Conservation (phyloP, 805 yeast genomes). For the Kodamaea jinghongensis region DNA sequence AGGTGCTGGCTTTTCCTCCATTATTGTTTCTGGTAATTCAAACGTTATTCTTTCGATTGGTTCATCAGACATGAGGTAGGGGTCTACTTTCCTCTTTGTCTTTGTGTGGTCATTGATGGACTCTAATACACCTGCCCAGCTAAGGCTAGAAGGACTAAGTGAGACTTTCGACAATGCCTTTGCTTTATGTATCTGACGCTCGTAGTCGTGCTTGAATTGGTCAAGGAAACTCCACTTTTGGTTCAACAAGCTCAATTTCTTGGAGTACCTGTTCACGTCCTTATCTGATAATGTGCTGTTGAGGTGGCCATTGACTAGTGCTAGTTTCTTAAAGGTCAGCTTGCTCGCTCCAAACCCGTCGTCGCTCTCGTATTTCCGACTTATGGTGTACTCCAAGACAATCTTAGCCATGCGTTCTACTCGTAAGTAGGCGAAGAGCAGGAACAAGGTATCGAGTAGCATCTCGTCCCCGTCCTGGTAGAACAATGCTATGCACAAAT, state of each 20-base stretch:
- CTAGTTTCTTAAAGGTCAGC: background rate
- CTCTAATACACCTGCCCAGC: conserved; percentile 30
- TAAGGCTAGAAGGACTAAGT: conserved; percentile 9
- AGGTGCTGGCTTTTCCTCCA: background rate
- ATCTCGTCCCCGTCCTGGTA: conserved; percentile 67
- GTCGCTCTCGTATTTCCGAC: conserved; percentile 41
- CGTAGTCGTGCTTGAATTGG: conserved; percentile 30
- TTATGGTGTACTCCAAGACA: conserved; percentile 57
- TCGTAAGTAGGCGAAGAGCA: conserved; percentile 50
- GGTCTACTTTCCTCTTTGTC: conserved; percentile 45
- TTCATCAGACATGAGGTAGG: conserved; percentile 48
- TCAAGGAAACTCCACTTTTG: conserved; percentile 26
- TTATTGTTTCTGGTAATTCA: conserved; percentile 13
- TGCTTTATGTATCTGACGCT: conserved; percentile 18
- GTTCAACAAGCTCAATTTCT: conserved; percentile 1
- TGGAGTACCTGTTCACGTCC: background rate
- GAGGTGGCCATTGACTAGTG: conserved; percentile 5
- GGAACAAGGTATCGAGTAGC: conserved; percentile 48
- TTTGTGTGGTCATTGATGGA: conserved; percentile 37
- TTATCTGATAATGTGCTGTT: background rate
- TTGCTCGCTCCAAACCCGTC: conserved; percentile 31
- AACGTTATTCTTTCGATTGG: conserved; percentile 47
- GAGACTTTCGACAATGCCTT: conserved; percentile 10
- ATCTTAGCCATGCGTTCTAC: conserved; percentile 50
- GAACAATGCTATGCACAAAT: conserved; percentile 60